These are phyloP conservation scores for Cryptosporidium muris DNA, from an alignment of 169 alveolate genomes.

Conservation along the genomic window DNA sequence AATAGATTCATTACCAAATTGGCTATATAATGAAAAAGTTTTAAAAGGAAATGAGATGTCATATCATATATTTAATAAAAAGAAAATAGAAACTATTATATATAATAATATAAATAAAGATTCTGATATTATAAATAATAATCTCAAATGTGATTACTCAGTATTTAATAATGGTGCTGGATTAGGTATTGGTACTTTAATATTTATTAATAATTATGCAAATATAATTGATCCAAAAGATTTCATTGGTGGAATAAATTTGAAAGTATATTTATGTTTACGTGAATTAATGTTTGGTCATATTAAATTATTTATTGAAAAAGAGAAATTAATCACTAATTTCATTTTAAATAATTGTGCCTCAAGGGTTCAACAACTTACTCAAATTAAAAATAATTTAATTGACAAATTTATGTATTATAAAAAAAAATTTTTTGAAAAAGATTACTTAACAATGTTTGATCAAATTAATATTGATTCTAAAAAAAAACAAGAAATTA, in stretches of 20 bases:
- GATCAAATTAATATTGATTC: no score
- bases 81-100: background rate
- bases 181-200: slow-evolving; percentile 45
- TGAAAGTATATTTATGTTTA: slow-evolving; percentile 16
- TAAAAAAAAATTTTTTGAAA: background rate
- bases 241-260: slow-evolving; percentile 28
- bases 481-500: slow-evolving; percentile 12
- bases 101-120: background rate
- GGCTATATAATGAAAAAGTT: background rate
- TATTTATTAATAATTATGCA: background rate
- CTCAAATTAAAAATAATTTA: background rate
- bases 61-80: slow-evolving; percentile 21
- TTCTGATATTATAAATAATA: background rate
- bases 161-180: slow-evolving; percentile 43
- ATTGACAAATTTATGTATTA: background rate
- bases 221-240: background rate
- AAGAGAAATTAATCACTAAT: slow-evolving; percentile 8
- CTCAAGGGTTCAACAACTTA: background rate
- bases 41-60: background rate
- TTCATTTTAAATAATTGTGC: slow-evolving; percentile 15
- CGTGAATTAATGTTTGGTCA: slow-evolving; percentile 20
- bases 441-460: background rate
- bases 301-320: background rate
- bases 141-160: slow-evolving; percentile 8
- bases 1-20: slow-evolving; percentile 15